Percentiles rank a stretch among this genome's conserved stretches.
Evolutionary conservation across 2,329 filamentous ascomycete species (phyloP).

Genomic region (Fusarium anthophilum): DNA sequence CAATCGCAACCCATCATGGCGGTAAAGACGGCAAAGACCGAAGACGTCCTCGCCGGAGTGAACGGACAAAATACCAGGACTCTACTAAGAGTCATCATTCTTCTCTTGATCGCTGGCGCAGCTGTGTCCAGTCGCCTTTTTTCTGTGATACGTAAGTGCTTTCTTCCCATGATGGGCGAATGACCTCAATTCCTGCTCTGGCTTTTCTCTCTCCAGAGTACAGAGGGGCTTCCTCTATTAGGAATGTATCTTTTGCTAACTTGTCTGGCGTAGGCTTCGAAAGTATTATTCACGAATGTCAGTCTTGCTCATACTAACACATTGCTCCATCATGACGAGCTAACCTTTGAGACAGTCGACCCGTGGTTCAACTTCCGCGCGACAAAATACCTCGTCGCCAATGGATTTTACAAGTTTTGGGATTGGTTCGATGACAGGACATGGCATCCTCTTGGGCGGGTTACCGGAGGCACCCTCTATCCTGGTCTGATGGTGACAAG

Average conservation of each 20-base stretch:
- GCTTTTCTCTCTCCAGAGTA: background rate
- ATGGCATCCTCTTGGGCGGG: slow-evolving; percentile 98
- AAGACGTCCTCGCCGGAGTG: slow-evolving; percentile 76
- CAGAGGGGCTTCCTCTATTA: background rate
- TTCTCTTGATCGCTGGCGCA: slow-evolving; percentile 88
- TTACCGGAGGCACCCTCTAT: slow-evolving; percentile 98
- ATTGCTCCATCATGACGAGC: slow-evolving; percentile 22
- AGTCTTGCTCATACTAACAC: slow-evolving; percentile 53
- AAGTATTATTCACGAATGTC: slow-evolving; percentile 99
- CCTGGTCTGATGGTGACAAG: slow-evolving; percentile 99
- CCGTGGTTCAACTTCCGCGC: slow-evolving; percentile 99
- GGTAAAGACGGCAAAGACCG: slow-evolving; percentile 53
- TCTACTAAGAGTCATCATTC: slow-evolving; percentile 87
- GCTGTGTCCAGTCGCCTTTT: slow-evolving; percentile 94
- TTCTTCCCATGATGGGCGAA: slow-evolving; percentile 14
- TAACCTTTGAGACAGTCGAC: slow-evolving; percentile 73
- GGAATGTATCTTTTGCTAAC: slow-evolving; percentile 45
- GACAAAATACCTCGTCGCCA: slow-evolving; percentile 94
- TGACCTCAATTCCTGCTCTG: background rate
- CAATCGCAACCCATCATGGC: slow-evolving; percentile 55
- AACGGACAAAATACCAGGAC: slow-evolving; percentile 84
- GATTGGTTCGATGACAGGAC: slow-evolving; percentile 99
- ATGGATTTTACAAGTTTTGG: slow-evolving; percentile 99
- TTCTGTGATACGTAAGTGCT: slow-evolving; percentile 90
- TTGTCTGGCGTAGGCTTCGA: slow-evolving; percentile 77